phyloP scores from a whole-genome alignment of 169 alveolate species.

The Babesia sp. region DNA sequence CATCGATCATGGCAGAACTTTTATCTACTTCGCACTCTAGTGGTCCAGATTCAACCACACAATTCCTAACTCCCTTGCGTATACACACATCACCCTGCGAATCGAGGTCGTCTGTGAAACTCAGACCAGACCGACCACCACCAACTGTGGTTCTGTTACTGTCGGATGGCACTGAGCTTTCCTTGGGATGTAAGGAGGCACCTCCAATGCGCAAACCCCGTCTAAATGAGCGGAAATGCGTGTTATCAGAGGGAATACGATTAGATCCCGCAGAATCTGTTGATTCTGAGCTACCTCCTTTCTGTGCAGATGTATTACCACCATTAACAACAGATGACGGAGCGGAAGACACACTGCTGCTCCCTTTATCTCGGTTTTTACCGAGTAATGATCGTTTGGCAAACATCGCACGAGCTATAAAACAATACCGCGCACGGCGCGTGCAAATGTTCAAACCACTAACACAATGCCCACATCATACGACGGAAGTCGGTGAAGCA shows the following conservation, averaged over 20 bases:
- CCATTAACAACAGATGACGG: neutral
- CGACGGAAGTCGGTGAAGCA: too few relatives aligned
- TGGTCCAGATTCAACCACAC: neutral
- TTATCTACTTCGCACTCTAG: neutral
- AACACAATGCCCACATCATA: too few relatives aligned
- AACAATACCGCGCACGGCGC: too few relatives aligned
- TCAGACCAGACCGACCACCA: constrained; percentile 18
- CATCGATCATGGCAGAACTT: neutral
- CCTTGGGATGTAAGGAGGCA: neutral
- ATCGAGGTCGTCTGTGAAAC: constrained; percentile 50
- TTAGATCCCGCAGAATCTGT: neutral
- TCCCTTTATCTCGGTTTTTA: neutral
- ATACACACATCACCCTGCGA: constrained; percentile 16
- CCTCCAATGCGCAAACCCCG: constrained; percentile 52
- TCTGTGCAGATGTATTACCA: neutral
- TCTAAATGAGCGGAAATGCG: constrained; percentile 15
- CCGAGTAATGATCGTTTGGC: constrained; percentile 31
- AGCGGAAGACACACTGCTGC: neutral
- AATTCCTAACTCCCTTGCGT: constrained; percentile 14
- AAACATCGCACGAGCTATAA: too few relatives aligned
- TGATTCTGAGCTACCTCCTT: neutral
- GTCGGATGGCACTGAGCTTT: neutral
- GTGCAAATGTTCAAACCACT: too few relatives aligned
- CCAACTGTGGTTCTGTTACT: neutral
- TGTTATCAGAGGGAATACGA: neutral